phyloP scores from a whole-genome alignment of 2,329 filamentous ascomycete species.

The Cladosporium cucumerinum region DNA sequence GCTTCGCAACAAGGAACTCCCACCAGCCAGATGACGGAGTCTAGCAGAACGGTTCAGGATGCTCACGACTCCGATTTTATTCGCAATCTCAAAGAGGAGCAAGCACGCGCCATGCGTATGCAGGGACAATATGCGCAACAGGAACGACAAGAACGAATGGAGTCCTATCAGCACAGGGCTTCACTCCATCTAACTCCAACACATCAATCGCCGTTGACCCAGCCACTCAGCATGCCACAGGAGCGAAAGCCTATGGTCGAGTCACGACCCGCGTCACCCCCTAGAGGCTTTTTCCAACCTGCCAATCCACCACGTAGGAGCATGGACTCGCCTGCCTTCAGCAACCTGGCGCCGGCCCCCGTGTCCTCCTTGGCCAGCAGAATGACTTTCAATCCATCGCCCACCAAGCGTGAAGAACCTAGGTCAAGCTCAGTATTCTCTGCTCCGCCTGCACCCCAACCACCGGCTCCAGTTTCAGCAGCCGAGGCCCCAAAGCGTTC shows the following conservation, averaged over 20 bases:
- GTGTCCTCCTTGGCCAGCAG: conserved; percentile 24
- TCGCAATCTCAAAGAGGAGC: conserved; percentile 30
- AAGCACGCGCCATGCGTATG: conserved; percentile 32
- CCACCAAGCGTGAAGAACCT: conserved; percentile 31
- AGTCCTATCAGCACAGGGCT: conserved; percentile 23
- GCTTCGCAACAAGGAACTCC: conserved; percentile 23
- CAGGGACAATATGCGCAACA: conserved; percentile 25
- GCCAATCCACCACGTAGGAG: conserved; percentile 19
- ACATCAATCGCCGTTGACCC: conserved; percentile 30
- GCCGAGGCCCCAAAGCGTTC: conserved; percentile 38
- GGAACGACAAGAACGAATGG: conserved; percentile 28
- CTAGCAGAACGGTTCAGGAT: conserved; percentile 13
- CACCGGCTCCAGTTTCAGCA: conserved; percentile 20
- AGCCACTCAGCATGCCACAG: conserved; percentile 21
- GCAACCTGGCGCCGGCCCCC: conserved; percentile 11
- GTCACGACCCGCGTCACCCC: conserved; percentile 30
- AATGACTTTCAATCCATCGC: conserved; percentile 28
- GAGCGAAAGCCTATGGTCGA: conserved; percentile 31
- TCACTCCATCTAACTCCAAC: conserved; percentile 21
- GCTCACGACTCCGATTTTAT: conserved; percentile 26
- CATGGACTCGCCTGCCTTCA: conserved; percentile 21
- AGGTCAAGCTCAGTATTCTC: conserved; percentile 29
- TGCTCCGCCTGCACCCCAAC: conserved; percentile 17
- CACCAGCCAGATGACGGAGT: conserved; percentile 23
- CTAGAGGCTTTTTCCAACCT: conserved; percentile 21